Conservation (phyloP, 805 yeast genomes). For the Yamadazyma takamatsuzukensis region DNA sequence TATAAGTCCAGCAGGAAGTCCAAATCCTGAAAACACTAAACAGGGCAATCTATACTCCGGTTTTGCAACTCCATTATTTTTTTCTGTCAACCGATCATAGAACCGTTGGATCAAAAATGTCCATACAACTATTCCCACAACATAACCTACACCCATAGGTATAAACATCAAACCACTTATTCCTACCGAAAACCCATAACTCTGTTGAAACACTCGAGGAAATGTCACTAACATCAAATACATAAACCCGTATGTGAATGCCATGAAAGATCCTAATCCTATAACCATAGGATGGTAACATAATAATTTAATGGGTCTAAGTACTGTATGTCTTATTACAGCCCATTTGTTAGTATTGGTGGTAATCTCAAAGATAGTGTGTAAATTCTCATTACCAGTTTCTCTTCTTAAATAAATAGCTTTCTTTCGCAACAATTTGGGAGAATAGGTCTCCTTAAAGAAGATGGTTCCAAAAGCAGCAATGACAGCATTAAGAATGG, state of each 20-base stretch:
- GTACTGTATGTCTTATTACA: slow-evolving; percentile 20
- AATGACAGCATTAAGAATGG: slow-evolving; percentile 32
- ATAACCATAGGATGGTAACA: slow-evolving; percentile 35
- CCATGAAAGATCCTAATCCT: slow-evolving; percentile 41
- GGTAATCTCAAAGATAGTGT: slow-evolving; percentile 35
- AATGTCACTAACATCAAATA: slow-evolving; percentile 39
- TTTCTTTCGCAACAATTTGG: slow-evolving; percentile 25
- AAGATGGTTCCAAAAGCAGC: slow-evolving; percentile 29
- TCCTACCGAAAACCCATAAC: slow-evolving; percentile 30
- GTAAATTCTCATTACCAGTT: slow-evolving; percentile 34
- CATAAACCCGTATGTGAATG: slow-evolving; percentile 40
- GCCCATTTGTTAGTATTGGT: slow-evolving; percentile 13
- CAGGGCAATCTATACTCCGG: slow-evolving; percentile 39
- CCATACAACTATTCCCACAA: slow-evolving; percentile 29
- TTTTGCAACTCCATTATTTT: slow-evolving; percentile 30
- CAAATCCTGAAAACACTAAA: slow-evolving; percentile 27
- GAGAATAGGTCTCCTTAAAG: slow-evolving; percentile 34
- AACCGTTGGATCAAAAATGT: slow-evolving; percentile 23
- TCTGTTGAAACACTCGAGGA: slow-evolving; percentile 26
- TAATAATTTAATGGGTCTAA: slow-evolving; percentile 31
- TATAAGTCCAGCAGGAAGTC: slow-evolving; percentile 34
- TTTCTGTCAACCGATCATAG: slow-evolving; percentile 20
- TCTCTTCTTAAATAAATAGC: slow-evolving; percentile 25
- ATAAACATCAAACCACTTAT: slow-evolving; percentile 35
- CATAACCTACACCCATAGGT: slow-evolving; percentile 37